Evolutionary conservation across 345 rosid genomes (phyloP).

Genomic region (Gossypium stocksii): DNA sequence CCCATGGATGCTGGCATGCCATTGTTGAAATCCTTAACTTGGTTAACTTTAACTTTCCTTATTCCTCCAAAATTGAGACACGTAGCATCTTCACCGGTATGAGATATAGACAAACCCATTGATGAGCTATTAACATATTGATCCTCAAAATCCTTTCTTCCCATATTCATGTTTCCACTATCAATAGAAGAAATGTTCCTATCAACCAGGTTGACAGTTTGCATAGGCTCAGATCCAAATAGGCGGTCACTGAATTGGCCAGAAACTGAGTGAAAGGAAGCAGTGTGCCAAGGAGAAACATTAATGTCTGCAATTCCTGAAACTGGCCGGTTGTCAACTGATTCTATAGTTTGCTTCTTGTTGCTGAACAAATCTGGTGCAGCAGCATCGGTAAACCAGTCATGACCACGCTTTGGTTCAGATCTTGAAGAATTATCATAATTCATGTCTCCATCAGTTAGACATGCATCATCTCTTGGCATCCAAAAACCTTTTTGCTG

Average conservation of each 20-base stretch:
- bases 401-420: slow-evolving; percentile 54
- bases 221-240: slow-evolving; percentile 39
- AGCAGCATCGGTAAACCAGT: slow-evolving; percentile 44
- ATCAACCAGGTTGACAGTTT: slow-evolving; percentile 33
- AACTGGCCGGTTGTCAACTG: slow-evolving; percentile 26
- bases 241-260: slow-evolving; percentile 39
- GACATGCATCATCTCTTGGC: slow-evolving; percentile 36
- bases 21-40: slow-evolving; percentile 37
- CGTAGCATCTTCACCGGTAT: slow-evolving; percentile 32
- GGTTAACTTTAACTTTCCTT: slow-evolving; percentile 50
- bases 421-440: slow-evolving; percentile 38
- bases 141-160: slow-evolving; percentile 35
- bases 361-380: slow-evolving; percentile 39
- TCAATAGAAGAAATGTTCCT: slow-evolving; percentile 32
- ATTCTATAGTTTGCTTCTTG: slow-evolving; percentile 55
- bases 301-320: slow-evolving; percentile 29
- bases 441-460: slow-evolving; percentile 40
- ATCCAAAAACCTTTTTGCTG: slow-evolving; percentile 40
- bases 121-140: slow-evolving; percentile 36
- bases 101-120: slow-evolving; percentile 42
- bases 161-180: slow-evolving; percentile 36
- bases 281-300: slow-evolving; percentile 37
- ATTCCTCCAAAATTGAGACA: slow-evolving; percentile 42
- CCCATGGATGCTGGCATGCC: slow-evolving; percentile 30
- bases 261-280: slow-evolving; percentile 39